Conservation (phyloP, 768 basidiomycete genomes). For the Mycena crocata region DNA sequence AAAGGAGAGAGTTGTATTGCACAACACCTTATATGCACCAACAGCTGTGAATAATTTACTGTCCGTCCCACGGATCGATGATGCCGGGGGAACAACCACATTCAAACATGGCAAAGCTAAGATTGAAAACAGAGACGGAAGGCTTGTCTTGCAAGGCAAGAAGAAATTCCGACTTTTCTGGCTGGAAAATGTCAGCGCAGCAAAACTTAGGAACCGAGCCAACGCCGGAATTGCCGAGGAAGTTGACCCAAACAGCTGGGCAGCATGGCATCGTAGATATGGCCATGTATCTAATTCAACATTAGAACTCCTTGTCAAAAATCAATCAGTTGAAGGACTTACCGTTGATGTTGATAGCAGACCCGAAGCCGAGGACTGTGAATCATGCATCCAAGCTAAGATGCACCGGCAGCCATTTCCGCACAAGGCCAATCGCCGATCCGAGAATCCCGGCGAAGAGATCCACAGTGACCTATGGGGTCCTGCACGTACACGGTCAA, state of each 20-base stretch:
- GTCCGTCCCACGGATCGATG: slow-evolving; percentile 10
- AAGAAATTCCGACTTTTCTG: slow-evolving; percentile 22
- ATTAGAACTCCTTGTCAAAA: slow-evolving; percentile 5
- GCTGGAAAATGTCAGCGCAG: neutral
- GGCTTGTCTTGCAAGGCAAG: slow-evolving; percentile 16
- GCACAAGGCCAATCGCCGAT: neutral
- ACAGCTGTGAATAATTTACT: slow-evolving; percentile 5
- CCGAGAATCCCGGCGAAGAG: neutral
- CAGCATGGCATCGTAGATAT: slow-evolving; percentile 11
- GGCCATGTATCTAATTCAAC: slow-evolving; percentile 12
- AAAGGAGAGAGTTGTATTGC: neutral
- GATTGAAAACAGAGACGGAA: neutral
- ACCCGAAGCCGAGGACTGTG: slow-evolving; percentile 1
- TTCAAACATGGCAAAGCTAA: slow-evolving; percentile 6
- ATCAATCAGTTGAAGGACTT: slow-evolving; percentile 11
- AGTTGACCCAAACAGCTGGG: slow-evolving; percentile 16
- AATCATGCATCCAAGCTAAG: slow-evolving; percentile 19
- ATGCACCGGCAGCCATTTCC: slow-evolving; percentile 21
- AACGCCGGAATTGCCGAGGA: neutral
- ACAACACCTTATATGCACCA: slow-evolving; percentile 22
- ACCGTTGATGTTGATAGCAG: slow-evolving; percentile 6
- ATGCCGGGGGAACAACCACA: slow-evolving; percentile 1
- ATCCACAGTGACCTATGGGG: slow-evolving; percentile 17
- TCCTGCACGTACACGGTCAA: neutral
- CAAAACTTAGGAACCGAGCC: neutral